Conservation (phyloP, 2,329 filamentous ascomycete species). For the Hawksworthiomyces lignivorus region DNA sequence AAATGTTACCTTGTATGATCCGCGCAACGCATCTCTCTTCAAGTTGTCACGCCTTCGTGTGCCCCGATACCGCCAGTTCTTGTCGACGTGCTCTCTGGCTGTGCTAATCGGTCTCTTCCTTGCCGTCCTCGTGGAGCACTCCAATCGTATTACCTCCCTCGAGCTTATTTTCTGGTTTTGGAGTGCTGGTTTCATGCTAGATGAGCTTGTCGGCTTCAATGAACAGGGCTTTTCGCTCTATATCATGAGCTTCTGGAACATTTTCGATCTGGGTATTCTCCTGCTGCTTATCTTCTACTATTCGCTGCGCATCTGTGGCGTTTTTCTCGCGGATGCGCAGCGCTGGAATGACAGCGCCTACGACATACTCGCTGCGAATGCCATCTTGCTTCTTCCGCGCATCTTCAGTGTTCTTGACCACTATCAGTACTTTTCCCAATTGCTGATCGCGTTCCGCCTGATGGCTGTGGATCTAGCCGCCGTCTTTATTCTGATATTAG, state of each 20-base stretch:
- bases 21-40: constrained; percentile 79
- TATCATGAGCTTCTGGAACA: constrained; percentile 97
- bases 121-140: constrained; percentile 69
- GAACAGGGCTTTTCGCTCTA: constrained; percentile 95
- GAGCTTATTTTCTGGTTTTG: constrained; percentile 96
- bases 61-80: constrained; percentile 81
- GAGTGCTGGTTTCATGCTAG: constrained; percentile 94
- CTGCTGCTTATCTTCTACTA: constrained; percentile 83
- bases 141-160: constrained; percentile 70
- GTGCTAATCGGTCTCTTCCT: constrained; percentile 80
- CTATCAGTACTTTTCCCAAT: constrained; percentile 91
- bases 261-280: constrained; percentile 86
- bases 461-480: constrained; percentile 89
- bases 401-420: constrained; percentile 91
- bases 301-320: constrained; percentile 78
- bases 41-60: constrained; percentile 87
- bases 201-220: constrained; percentile 92
- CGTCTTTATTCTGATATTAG: constrained; percentile 74
- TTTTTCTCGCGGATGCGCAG: constrained; percentile 70
- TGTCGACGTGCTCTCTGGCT: constrained; percentile 81
- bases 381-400: constrained; percentile 80
- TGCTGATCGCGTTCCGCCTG: constrained; percentile 86
- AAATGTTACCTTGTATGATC: constrained; percentile 82
- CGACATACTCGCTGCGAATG: constrained; percentile 87
- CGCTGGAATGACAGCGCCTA: constrained; percentile 79